Evolutionary conservation across 2,329 filamentous ascomycete species (phyloP).

Genomic region (Pyrenochaeta sp.): DNA sequence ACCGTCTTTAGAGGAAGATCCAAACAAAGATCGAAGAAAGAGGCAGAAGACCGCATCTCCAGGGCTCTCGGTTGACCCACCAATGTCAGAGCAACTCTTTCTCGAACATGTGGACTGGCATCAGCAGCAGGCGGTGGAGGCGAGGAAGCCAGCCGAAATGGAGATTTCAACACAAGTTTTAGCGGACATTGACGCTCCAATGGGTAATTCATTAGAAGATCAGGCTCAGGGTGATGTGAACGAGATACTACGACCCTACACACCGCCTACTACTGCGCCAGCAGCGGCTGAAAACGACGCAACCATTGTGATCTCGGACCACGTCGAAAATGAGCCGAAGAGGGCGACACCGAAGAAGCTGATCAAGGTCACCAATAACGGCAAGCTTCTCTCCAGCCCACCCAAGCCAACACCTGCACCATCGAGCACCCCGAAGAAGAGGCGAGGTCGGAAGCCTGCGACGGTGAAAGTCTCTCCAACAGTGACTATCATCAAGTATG

Average conservation of each 20-base stretch:
- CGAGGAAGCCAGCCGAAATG: conserved; percentile 3
- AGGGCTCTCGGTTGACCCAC: neutral
- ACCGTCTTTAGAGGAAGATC: conserved; percentile 36
- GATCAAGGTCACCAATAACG: conserved; percentile 53
- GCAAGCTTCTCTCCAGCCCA: conserved; percentile 56
- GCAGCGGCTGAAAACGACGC: neutral
- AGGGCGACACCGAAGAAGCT: conserved; percentile 42
- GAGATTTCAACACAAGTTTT: neutral
- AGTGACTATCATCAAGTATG: conserved; percentile 69
- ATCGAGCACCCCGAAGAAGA: conserved; percentile 57
- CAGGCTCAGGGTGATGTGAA: neutral
- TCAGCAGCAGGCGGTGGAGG: conserved; percentile 39
- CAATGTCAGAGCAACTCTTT: neutral
- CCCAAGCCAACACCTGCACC: conserved; percentile 33
- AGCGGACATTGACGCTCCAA: neutral
- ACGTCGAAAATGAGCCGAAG: neutral
- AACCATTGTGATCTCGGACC: neutral
- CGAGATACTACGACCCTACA: neutral
- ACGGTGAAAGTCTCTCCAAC: conserved; percentile 40
- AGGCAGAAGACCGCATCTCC: conserved; percentile 50
- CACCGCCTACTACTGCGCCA: conserved; percentile 2
- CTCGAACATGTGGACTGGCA: conserved; percentile 30
- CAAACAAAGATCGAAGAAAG: conserved; percentile 45
- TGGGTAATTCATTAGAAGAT: conserved; percentile 8
- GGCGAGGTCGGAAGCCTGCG: conserved; percentile 26